A percentile compares a stretch with the other conserved stretches of the same genome.
These are phyloP conservation scores for Pestalotiopsis sp. DNA, from an alignment of 2,329 filamentous ascomycete species.

Conservation along the genomic window DNA sequence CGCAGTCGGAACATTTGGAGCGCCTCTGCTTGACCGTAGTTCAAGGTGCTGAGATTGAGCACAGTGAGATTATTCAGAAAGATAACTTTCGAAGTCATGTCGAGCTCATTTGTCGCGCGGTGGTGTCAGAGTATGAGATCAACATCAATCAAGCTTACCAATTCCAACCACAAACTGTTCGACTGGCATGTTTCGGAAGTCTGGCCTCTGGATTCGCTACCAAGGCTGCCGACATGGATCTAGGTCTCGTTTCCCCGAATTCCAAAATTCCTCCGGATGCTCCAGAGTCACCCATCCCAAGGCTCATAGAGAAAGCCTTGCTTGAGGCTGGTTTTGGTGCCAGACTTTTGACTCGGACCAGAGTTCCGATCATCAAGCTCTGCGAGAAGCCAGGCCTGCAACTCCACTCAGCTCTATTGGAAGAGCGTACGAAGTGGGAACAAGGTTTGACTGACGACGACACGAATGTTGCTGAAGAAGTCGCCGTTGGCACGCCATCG, in stretches of 20 bases:
- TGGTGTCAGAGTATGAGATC: constrained; percentile 56
- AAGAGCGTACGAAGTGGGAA: constrained; percentile 75
- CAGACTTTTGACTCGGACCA: constrained; percentile 74
- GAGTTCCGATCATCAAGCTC: constrained; percentile 87
- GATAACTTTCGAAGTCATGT: constrained; percentile 69
- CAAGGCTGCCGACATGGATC: constrained; percentile 88
- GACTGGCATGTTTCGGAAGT: constrained; percentile 80
- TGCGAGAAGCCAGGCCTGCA: constrained; percentile 70
- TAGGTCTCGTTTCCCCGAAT: constrained; percentile 72
- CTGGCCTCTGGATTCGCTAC: constrained; percentile 84
- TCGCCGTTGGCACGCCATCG: constrained; percentile 27
- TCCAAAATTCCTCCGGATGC: constrained; percentile 57
- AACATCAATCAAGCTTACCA: constrained; percentile 39
- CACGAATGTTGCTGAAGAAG: constrained; percentile 37
- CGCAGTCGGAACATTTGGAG: constrained; percentile 53
- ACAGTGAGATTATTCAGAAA: constrained; percentile 68
- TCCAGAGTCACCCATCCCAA: constrained; percentile 66
- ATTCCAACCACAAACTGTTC: constrained; percentile 60
- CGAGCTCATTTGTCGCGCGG: constrained; percentile 64
- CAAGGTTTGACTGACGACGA: constrained; percentile 47
- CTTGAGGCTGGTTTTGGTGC: constrained; percentile 75
- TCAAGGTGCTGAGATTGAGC: constrained; percentile 63
- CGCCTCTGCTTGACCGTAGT: constrained; percentile 52
- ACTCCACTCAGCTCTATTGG: constrained; percentile 62
- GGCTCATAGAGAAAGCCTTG: constrained; percentile 75